Base-by-base conservation (phyloP, 495 filamentous ascomycete genomes). In the Penicillium odoratum region DNA sequence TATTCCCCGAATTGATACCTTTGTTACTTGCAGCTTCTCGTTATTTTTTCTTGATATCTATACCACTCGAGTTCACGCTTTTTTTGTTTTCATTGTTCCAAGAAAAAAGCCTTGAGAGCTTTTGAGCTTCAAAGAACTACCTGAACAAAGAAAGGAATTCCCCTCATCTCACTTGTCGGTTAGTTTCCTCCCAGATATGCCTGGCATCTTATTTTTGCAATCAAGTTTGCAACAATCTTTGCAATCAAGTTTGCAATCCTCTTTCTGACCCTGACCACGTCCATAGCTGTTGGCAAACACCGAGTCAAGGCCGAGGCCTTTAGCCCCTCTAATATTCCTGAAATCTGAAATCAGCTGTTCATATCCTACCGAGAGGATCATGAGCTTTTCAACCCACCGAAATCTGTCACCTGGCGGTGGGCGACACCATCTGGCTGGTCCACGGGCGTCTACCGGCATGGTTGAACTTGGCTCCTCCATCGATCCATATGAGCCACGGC, bases 391-490 rank as follows among this genome's bases (percentile, higher is more conserved):
- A 29, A 61, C 26, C 33, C 51, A 68, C 36, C 67, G 67, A 9
- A 60, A 34, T 34, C 48, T 70, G 11, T 79, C 78, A 29, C 75
- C 77, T 8, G 61, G 60, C 25, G 67, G 64, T 51, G 66, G 67
- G 38, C 70, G 74, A 30, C 50, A 63, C 29, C 49, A 58, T 53
- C 38, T 75, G 57, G 57, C 65, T 21, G 76, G 79, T 47, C 73
- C 78, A 68, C 71, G 78, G 21, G 74, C 78, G 16, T 81, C 78
- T 13, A 81, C 78, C n/a, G 78, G 77, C 28, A 79, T 69, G 34
- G 69, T 81, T 36, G 65, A 71, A 51, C 62, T 75, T 21, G 69
- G 57, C 46, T 70, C 76, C 0, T 70, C 70, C n/a, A 65, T 68
- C 57, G 71, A 78, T 44, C 65, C 69, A 0, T 71, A 75, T 44